Evolutionary conservation across 1,284 basidiomycete genomes (phyloP), one percentile per base, ranked within the genome.

Genomic region (Sanguinoderma infundibulare): DNA sequence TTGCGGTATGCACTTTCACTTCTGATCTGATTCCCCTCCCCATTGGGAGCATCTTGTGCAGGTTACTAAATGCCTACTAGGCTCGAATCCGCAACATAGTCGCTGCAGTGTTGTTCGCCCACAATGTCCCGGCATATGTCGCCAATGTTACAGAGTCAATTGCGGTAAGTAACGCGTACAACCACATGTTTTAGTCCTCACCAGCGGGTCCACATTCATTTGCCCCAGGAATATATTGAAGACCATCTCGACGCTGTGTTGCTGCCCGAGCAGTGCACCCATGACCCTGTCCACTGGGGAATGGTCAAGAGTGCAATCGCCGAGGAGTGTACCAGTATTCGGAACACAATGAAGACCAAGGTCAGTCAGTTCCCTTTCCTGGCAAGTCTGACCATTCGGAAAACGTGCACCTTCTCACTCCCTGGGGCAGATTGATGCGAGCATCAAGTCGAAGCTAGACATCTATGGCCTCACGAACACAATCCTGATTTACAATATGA

Each of bases 401-500:
- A 47, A 12, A 22, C n/a, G 26, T 22, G 14, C 24, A 1, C n/a
- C n/a, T n/a, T n/a, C n/a, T n/a, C n/a, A n/a, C n/a, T n/a, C n/a
- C n/a, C n/a, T n/a, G n/a, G n/a, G n/a, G n/a, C n/a, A 61, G 59
- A 15, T 61, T 1, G 53, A 53, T 17, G 7, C 35, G 3, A 28
- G 36, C 24, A 53, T 61, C 49, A 56, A 56, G 54, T 56, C 56
- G 17, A 28, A 46, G 17, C 24, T 44, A 22, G 59, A 61, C 40
- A 56, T 61, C 15, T 61, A 61, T 28, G 40, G 38, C 30, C 54
- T 61, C 22, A 61, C 59, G 1, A 34, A 32, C 3, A 6, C 24
- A 3, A 24, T 61, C 26, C 30, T 61, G 35, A 57, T 61, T 42
- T 61, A 61, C 15, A 55, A 51, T 3, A 53, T 58, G 24, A 24